Evolutionary conservation across 2,329 filamentous ascomycete species (phyloP).

Genomic region (Ilyonectria mors-panacis): DNA sequence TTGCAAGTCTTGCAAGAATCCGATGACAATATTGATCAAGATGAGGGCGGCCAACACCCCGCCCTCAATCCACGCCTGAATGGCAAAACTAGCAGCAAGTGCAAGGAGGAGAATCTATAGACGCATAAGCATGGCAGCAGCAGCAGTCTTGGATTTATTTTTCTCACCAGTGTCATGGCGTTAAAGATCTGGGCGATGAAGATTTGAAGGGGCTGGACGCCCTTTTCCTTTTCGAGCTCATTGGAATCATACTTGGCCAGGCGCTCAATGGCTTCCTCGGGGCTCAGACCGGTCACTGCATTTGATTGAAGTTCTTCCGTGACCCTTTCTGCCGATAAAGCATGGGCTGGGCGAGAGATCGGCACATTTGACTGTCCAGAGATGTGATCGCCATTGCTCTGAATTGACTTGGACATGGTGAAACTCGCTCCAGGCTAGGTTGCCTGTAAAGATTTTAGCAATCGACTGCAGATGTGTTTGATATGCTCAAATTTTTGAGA

Average conservation of each 20-base stretch:
- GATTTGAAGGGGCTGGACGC: conserved; percentile 75
- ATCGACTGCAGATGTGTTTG: not conserved
- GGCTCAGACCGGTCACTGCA: conserved; percentile 67
- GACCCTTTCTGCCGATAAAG: conserved; percentile 36
- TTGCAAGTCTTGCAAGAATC: conserved; percentile 61
- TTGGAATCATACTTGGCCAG: conserved; percentile 73
- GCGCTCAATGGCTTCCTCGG: conserved; percentile 67
- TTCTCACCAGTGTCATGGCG: conserved; percentile 75
- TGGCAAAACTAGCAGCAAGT: conserved; percentile 71
- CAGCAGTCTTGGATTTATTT: no score
- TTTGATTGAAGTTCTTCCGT: conserved; percentile 31
- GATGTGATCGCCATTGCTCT: conserved; percentile 31
- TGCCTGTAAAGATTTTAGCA: not conserved
- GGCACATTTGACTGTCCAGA: conserved; percentile 43
- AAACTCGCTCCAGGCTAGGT: not conserved
- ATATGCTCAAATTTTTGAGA: not conserved
- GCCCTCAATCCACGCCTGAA: conserved; percentile 72
- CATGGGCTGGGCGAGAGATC: conserved; percentile 43
- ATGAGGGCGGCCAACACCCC: conserved; percentile 72
- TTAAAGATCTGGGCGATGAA: conserved; percentile 77
- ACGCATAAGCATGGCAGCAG: conserved; percentile 9
- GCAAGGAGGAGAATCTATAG: conserved; percentile 67
- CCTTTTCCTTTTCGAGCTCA: conserved; percentile 72
- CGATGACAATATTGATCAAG: conserved; percentile 70
- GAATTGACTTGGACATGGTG: not conserved